Conservation (phyloP, 140 eudicot species). For the Cichorium intybus region DNA sequence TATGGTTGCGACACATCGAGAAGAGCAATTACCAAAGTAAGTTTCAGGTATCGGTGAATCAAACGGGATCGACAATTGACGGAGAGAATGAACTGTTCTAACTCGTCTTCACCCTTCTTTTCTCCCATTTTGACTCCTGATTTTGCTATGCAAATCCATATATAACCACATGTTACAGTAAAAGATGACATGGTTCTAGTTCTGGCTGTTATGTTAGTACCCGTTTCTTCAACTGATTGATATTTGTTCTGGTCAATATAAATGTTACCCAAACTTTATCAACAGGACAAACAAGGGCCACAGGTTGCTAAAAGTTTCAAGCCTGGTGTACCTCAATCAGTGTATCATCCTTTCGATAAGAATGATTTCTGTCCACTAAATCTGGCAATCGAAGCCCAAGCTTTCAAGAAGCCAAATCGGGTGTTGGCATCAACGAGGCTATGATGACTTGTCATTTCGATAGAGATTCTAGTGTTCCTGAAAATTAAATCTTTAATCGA, state of each 20-base stretch:
- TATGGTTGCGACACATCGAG: constrained; percentile 21
- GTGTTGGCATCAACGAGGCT: constrained; percentile 33
- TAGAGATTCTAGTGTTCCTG: constrained; percentile 29
- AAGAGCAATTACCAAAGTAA: constrained; percentile 45
- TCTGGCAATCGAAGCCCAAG: constrained; percentile 37
- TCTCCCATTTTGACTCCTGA: constrained; percentile 6
- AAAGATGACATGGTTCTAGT: constrained; percentile 29
- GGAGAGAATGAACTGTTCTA: constrained; percentile 28
- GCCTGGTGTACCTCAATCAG: neutral
- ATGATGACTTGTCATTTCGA: constrained; percentile 43
- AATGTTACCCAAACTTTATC: constrained; percentile 41
- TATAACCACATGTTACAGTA: constrained; percentile 32
- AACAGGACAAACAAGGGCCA: neutral
- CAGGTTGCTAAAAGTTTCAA: constrained; percentile 15
- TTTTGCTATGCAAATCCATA: constrained; percentile 45
- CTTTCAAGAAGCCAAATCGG: constrained; percentile 22
- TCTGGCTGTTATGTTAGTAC: constrained; percentile 1
- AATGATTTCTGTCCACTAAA: constrained; percentile 11
- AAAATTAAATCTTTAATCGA: too few relatives aligned
- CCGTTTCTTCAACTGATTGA: constrained; percentile 20
- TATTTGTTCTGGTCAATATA: constrained; percentile 21
- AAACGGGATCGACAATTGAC: constrained; percentile 47
- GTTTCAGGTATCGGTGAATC: constrained; percentile 44
- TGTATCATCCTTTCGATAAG: constrained; percentile 18
- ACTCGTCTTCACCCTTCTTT: constrained; percentile 19